Base-by-base conservation (phyloP, 495 filamentous ascomycete species). In the Penicillium antarcticum region DNA sequence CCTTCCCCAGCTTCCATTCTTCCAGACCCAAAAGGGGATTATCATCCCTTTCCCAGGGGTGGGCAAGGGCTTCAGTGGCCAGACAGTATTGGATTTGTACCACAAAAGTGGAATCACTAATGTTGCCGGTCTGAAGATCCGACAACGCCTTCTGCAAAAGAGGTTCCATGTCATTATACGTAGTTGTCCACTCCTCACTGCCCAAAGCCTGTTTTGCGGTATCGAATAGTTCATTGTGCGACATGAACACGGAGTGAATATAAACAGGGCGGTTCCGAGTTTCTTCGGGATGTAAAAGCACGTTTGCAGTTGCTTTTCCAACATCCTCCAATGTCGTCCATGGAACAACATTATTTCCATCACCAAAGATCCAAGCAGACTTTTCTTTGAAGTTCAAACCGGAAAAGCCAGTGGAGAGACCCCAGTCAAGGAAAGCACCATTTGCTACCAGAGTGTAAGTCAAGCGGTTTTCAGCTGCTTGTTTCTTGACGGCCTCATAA, bases 351-450 rank as follows among this genome's bases (percentile, higher is more conserved):
- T 58, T 58, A 16, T 58, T 43, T 47, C 59, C 59, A 49, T 56
- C 52, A 40, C 45, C 55, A 40, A 62, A 58, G 32, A 58, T 38
- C 13, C 24, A 43, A 19, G 52, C 52, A 35, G 32, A 47, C 36
- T 56, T 56, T 33, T 23, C 26, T 36, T 48, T 14, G 4, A 62
- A 45, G 11, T 58, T 36, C 8, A 62, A 14, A 21, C 55, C 55
- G 10, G 52, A 32, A 53, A 58, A 58, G 0, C 55, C 56, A 37
- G 49, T 45, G 6, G 49, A 43, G 16, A 62, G 44, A 42, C 48
- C 23, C 59, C 59, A 62, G 42, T 62, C 59, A 16, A 62, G 56
- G 35, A 58, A 58, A n/a, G 45, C 48, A 33, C 59, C 59, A 29
- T 44, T 46, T 12, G 56, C 40, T 2, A 62, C 31, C 9, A 56